These are phyloP conservation scores for Colletotrichum liriopes DNA, from an alignment of 2,329 filamentous ascomycete species.

Conservation along the genomic window DNA sequence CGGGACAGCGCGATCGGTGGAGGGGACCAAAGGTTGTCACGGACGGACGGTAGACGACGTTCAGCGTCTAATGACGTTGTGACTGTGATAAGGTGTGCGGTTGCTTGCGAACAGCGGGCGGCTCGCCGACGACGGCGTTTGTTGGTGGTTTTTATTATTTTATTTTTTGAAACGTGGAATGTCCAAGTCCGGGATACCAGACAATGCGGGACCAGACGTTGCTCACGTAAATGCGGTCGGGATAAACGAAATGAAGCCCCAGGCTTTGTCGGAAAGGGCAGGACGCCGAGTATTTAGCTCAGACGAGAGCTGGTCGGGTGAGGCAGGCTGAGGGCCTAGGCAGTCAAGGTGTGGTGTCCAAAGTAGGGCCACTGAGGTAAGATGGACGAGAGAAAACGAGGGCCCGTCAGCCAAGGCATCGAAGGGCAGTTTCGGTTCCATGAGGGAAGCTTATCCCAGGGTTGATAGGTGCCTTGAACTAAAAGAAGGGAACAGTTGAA, in stretches of 20 bases:
- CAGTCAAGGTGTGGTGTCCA: conserved; percentile 10
- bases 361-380: background rate
- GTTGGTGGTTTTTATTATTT: conserved; percentile 3
- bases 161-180: background rate
- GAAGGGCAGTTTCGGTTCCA: background rate
- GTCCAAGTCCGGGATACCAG: background rate
- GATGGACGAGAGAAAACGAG: too few species aligned
- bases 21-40: conserved; percentile 16
- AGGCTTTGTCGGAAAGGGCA: conserved; percentile 3
- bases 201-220: conserved; percentile 4
- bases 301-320: conserved; percentile 7
- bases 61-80: conserved; percentile 35
- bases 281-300: conserved; percentile 30
- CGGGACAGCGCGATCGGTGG: conserved; percentile 17
- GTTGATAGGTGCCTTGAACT: background rate
- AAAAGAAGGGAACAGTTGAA: background rate
- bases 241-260: conserved; percentile 1
- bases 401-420: background rate
- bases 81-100: conserved; percentile 29
- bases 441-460: background rate
- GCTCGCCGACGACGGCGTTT: conserved; percentile 31
- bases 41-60: conserved; percentile 6
- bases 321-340: conserved; percentile 6
- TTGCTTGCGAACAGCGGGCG: conserved; percentile 17
- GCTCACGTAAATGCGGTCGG: conserved; percentile 13